These are phyloP conservation scores for Pholiota adiposa DNA, from an alignment of 1,284 basidiomycete genomes.

Conservation along the genomic window DNA sequence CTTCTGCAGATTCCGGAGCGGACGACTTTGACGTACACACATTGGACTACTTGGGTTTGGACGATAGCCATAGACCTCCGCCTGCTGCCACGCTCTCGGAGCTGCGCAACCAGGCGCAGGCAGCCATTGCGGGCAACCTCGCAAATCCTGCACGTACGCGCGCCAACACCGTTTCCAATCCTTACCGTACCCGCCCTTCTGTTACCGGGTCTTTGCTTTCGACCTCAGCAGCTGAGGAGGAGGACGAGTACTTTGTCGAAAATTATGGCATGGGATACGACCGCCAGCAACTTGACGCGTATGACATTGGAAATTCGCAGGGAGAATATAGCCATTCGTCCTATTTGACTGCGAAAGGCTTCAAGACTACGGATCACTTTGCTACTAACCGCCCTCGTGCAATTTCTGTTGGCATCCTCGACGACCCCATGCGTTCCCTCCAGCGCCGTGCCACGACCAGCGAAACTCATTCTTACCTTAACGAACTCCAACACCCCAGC, in stretches of 20 bases:
- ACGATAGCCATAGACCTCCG: constrained; percentile 57
- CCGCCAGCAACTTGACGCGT: constrained; percentile 59
- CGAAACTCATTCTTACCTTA: constrained; percentile 65
- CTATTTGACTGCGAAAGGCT: constrained; percentile 67
- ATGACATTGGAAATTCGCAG: constrained; percentile 57
- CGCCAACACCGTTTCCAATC: constrained; percentile 90
- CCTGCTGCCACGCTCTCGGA: constrained; percentile 85
- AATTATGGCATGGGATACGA: constrained; percentile 57
- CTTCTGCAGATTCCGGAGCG: constrained; percentile 74
- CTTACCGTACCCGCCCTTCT: constrained; percentile 69
- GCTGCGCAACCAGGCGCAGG: constrained; percentile 84
- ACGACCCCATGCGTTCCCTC: constrained; percentile 69
- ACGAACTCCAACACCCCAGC: constrained; percentile 48
- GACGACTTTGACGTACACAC: constrained; percentile 94
- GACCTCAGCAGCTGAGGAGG: constrained; percentile 68
- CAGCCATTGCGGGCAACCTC: constrained; percentile 82
- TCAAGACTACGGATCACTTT: constrained; percentile 74
- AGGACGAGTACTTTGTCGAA: constrained; percentile 73
- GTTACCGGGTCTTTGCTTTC: constrained; percentile 58
- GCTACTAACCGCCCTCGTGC: constrained; percentile 77
- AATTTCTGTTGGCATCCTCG: constrained; percentile 90
- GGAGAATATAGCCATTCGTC: constrained; percentile 56
- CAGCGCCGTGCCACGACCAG: constrained; percentile 66
- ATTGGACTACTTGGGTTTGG: constrained; percentile 92
- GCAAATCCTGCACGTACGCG: constrained; percentile 79